Percentiles rank a stretch among this genome's conserved stretches.
phyloP scores from a whole-genome alignment of 225 moss, liverwort and hornwort genomes.

The Lunularia cruciata region DNA sequence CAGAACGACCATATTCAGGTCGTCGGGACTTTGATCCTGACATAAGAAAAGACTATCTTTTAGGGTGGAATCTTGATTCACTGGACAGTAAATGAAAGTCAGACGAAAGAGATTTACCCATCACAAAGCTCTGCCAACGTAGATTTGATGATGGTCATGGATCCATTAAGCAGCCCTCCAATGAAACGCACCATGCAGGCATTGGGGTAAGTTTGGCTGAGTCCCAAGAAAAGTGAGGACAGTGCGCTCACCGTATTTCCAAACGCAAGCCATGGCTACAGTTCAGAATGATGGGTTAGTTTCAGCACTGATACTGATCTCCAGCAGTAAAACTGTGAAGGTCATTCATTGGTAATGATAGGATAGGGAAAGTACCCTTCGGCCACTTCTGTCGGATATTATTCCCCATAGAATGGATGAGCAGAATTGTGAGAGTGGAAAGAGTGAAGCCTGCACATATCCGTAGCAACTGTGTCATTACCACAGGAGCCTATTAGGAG shows the following conservation, averaged over 20 bases:
- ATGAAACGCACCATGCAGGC: conserved; percentile 76
- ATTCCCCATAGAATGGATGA: conserved; percentile 77
- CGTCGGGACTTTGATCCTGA: neutral
- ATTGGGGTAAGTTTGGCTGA: conserved; percentile 55
- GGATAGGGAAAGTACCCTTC: conserved; percentile 53
- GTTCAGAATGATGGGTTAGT: conserved; percentile 14
- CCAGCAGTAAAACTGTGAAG: neutral
- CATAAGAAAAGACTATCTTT: neutral
- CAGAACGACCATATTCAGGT: too few relatives aligned
- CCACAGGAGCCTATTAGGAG: neutral
- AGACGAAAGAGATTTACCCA: conserved; percentile 40
- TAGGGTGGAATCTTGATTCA: neutral
- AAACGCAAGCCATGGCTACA: conserved; percentile 83
- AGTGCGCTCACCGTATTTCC: conserved; percentile 64
- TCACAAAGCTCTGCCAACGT: conserved; percentile 77
- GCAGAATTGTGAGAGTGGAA: conserved; percentile 80
- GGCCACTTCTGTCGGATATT: conserved; percentile 70
- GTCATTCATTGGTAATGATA: neutral
- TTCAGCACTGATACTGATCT: neutral
- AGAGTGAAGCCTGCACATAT: conserved; percentile 69
- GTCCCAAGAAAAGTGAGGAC: conserved; percentile 64
- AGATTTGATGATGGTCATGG: conserved; percentile 75
- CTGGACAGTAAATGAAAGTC: neutral
- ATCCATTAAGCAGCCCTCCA: conserved; percentile 83
- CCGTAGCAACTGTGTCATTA: neutral